Percentiles rank a stretch among this genome's conserved stretches.
Evolutionary conservation across 2,329 filamentous ascomycete genomes (phyloP).

Genomic region (Fusarium austroafricanum): DNA sequence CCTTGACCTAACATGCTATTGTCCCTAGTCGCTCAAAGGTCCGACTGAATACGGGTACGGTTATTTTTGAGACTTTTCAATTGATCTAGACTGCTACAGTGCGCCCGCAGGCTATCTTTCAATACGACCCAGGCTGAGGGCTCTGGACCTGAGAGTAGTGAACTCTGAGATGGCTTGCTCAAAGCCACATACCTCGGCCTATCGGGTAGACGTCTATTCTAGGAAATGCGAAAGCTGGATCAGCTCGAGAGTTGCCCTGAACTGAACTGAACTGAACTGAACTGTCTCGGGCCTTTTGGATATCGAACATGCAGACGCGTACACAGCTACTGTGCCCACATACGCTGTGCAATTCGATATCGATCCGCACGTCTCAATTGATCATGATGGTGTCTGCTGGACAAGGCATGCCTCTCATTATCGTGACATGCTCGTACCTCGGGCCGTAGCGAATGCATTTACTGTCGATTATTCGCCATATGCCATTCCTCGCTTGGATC

Average conservation of each 20-base stretch:
- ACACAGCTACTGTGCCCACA: neutral
- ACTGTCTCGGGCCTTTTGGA: constrained; percentile 11
- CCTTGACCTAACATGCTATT: too few relatives aligned
- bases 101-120: constrained; percentile 15
- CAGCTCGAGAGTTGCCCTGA: neutral
- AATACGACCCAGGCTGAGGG: neutral
- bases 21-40: neutral
- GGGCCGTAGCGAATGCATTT: constrained; percentile 3
- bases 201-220: neutral
- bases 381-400: neutral
- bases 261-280: neutral
- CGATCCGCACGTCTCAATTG: neutral
- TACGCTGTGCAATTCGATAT: neutral
- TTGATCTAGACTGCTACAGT: neutral
- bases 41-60: neutral
- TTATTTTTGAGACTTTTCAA: neutral
- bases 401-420: neutral
- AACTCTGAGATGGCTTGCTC: constrained; percentile 1
- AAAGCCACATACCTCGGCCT: constrained; percentile 9
- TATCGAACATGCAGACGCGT: neutral
- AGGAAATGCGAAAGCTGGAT: neutral
- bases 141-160: neutral
- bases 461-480: constrained; percentile 1
- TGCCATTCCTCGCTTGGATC: constrained; percentile 13
- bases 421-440: constrained; percentile 9